A percentile compares a stretch with the other conserved stretches of the same genome.
Conservation (phyloP, 306 rosid genomes). For the Elaeagnus macrophylla region DNA sequence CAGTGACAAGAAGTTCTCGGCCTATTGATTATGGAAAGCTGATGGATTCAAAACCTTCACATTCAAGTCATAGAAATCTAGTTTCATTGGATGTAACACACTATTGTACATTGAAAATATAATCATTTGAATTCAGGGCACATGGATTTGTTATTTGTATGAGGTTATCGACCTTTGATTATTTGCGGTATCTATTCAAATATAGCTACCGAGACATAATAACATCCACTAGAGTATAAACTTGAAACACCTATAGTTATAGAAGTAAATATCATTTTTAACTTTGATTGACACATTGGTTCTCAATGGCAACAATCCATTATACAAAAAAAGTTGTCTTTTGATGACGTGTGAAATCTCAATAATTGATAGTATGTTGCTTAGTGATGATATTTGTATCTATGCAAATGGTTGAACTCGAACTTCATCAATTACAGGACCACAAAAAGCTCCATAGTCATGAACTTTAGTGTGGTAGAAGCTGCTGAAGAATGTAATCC, state of each 20-base stretch:
- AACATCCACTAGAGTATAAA: too few relatives aligned
- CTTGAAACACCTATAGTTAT: too few relatives aligned
- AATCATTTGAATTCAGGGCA: too few relatives aligned
- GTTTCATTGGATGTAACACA: neutral
- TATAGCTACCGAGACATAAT: too few relatives aligned
- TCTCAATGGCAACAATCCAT: slow-evolving; percentile 20
- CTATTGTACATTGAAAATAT: neutral
- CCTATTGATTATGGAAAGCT: neutral
- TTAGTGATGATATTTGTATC: slow-evolving; percentile 1
- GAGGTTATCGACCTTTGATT: too few relatives aligned
- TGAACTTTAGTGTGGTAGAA: slow-evolving; percentile 70
- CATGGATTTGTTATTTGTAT: too few relatives aligned
- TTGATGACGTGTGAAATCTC: slow-evolving; percentile 23
- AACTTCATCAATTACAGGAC: slow-evolving; percentile 77
- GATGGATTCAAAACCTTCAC: neutral
- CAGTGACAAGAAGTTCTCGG: neutral
- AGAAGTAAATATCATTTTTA: neutral
- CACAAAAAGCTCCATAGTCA: slow-evolving; percentile 86
- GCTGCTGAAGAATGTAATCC: slow-evolving; percentile 86
- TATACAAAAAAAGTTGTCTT: slow-evolving; percentile 25
- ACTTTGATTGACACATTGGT: neutral
- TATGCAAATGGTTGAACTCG: slow-evolving; percentile 39
- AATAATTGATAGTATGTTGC: slow-evolving; percentile 1
- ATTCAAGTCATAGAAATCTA: neutral
- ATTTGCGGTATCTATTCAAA: too few relatives aligned